phyloP scores from a whole-genome alignment of 345 rosid genomes.

The Combretum micranthum region DNA sequence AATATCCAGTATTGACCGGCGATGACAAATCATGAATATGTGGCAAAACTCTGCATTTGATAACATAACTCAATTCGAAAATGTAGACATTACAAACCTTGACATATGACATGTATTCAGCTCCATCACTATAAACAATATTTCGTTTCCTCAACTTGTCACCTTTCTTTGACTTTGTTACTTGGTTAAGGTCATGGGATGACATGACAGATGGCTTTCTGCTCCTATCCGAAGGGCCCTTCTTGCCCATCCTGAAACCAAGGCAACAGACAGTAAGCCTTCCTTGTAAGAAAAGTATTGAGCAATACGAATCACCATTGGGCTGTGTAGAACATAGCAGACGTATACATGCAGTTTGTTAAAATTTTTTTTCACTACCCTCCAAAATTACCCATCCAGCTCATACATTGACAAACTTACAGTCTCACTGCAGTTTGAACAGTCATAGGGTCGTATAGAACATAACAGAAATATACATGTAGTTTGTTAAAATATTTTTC shows the following conservation, averaged over 20 bases:
- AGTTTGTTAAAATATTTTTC: too few relatives aligned
- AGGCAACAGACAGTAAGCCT: conserved; percentile 13
- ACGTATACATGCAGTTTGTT: too few relatives aligned
- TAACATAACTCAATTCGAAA: conserved; percentile 2
- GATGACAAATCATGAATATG: neutral
- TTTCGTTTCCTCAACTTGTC: conserved; percentile 44
- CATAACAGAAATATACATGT: too few relatives aligned
- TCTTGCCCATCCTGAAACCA: conserved; percentile 40
- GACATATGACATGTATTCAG: conserved; percentile 82
- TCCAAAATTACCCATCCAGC: too few relatives aligned
- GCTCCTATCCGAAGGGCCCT: conserved; percentile 30
- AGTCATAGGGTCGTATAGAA: neutral
- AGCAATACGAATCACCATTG: neutral
- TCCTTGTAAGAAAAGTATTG: conserved; percentile 2
- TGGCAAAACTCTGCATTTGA: neutral
- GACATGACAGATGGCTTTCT: conserved; percentile 25
- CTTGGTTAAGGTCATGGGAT: conserved; percentile 28
- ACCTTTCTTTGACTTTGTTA: conserved; percentile 29
- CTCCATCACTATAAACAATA: conserved; percentile 57
- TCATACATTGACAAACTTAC: too few relatives aligned
- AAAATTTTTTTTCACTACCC: too few relatives aligned
- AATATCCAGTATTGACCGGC: neutral
- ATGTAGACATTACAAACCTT: conserved; percentile 49
- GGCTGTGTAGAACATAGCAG: too few relatives aligned
- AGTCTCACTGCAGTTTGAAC: neutral